Evolutionary conservation across 768 basidiomycete species (phyloP).

Genomic region (Guyanaporus albipodus): DNA sequence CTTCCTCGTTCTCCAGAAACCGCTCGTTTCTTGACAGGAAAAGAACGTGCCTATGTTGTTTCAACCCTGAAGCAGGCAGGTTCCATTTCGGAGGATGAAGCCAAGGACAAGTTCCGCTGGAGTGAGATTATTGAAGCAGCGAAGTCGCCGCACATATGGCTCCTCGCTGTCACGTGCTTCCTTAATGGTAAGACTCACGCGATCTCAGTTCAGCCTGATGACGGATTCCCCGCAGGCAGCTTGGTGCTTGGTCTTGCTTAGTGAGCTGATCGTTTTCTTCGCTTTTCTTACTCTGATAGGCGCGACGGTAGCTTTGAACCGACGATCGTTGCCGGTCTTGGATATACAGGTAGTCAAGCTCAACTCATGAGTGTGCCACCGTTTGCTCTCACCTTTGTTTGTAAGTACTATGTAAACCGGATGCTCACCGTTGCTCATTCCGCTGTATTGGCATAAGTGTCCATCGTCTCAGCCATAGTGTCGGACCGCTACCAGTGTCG

Average conservation of each 20-base stretch:
- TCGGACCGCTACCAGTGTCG: conserved; percentile 53
- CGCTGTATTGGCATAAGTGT: conserved; percentile 26
- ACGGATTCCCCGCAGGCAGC: conserved; percentile 13
- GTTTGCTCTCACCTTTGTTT: background rate
- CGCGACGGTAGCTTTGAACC: conserved; percentile 56
- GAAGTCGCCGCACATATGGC: conserved; percentile 50
- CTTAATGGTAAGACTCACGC: conserved; percentile 38
- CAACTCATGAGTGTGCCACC: conserved; percentile 59
- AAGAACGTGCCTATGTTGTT: conserved; percentile 48
- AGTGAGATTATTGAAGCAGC: conserved; percentile 48
- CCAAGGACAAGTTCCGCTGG: conserved; percentile 52
- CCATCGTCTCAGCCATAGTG: conserved; percentile 40
- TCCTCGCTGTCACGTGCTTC: conserved; percentile 50
- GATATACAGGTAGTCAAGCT: conserved; percentile 48
- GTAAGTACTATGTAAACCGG: conserved; percentile 37
- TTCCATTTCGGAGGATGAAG: conserved; percentile 39
- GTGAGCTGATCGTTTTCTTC: conserved; percentile 16
- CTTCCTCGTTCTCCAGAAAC: conserved; percentile 42
- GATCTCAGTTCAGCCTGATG: background rate
- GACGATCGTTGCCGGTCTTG: conserved; percentile 56
- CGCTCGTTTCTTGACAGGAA: conserved; percentile 46
- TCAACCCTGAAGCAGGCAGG: conserved; percentile 18
- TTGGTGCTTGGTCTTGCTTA: conserved; percentile 15
- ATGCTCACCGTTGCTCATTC: background rate
- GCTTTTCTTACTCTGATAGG: conserved; percentile 30